Evolutionary conservation across 331 rosid species (phyloP).

Genomic region (Acacia concinna): DNA sequence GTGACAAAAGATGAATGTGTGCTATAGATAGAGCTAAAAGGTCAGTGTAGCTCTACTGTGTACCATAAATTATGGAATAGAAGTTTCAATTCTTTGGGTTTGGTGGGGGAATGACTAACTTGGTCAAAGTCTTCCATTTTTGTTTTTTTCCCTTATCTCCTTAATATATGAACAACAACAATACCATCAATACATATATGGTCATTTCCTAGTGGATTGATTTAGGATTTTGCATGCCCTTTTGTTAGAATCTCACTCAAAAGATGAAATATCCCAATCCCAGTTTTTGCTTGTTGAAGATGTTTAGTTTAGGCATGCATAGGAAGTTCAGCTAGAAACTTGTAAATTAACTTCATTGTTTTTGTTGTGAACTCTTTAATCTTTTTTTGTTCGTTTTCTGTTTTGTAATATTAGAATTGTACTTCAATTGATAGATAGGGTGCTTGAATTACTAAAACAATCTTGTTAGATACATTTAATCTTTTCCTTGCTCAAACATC

Average conservation of each 20-base stretch:
- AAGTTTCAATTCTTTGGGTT: too few species aligned
- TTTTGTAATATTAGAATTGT: neutral
- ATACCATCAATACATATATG: constrained; percentile 20
- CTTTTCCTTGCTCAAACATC: too few species aligned
- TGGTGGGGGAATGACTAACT: too few species aligned
- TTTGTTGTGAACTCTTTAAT: neutral
- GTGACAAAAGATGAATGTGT: constrained; percentile 15
- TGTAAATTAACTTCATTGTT: neutral
- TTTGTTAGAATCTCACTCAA: neutral
- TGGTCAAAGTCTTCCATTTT: too few species aligned
- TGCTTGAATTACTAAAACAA: neutral
- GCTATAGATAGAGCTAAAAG: neutral
- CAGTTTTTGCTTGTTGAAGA: neutral
- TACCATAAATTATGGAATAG: too few species aligned
- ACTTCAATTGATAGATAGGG: constrained; percentile 5
- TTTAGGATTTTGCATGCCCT: neutral
- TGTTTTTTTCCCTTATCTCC: too few species aligned
- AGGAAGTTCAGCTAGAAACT: neutral
- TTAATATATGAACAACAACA: constrained; percentile 94
- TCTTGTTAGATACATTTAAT: neutral
- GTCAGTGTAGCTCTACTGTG: too few species aligned
- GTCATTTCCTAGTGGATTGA: neutral
- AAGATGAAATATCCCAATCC: neutral
- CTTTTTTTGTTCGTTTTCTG: neutral
- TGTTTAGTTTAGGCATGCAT: neutral